A percentile compares a stretch with the other conserved stretches of the same genome.
These are phyloP conservation scores for Corinectria fuckeliana DNA, from an alignment of 2,329 filamentous ascomycete genomes.

Conservation along the genomic window DNA sequence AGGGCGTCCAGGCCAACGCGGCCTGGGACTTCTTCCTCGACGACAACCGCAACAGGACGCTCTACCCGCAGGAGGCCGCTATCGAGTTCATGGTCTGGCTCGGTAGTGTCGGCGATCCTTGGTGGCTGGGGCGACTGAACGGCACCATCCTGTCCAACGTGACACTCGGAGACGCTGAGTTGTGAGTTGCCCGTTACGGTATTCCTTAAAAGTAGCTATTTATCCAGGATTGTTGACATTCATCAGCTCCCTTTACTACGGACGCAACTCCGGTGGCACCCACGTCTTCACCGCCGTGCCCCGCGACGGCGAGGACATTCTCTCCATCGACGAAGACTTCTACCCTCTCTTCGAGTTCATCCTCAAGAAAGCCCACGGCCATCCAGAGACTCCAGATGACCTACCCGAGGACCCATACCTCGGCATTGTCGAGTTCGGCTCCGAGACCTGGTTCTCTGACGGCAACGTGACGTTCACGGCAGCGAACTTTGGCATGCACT, in stretches of 20 bases:
- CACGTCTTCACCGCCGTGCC: constrained; percentile 36
- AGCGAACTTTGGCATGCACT: constrained; percentile 32
- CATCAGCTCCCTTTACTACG: constrained; percentile 32
- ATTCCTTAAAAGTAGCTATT: not conserved
- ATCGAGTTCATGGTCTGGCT: constrained; percentile 38
- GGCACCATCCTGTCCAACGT: constrained; percentile 31
- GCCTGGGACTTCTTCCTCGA: constrained; percentile 40
- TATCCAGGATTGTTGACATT: not conserved
- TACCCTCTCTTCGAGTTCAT: constrained; percentile 36
- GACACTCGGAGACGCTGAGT: constrained; percentile 29
- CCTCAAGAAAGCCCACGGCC: constrained; percentile 24
- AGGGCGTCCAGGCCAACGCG: constrained; percentile 26
- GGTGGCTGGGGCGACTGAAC: constrained; percentile 33
- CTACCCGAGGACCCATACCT: constrained; percentile 32
- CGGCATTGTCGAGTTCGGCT: constrained; percentile 33
- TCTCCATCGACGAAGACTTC: constrained; percentile 33
- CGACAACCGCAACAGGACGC: constrained; percentile 29
- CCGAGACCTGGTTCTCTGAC: constrained; percentile 33
- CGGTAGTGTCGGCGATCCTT: constrained; percentile 34
- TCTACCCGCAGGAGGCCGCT: constrained; percentile 29
- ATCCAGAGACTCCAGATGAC: constrained; percentile 21
- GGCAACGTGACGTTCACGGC: constrained; percentile 37
- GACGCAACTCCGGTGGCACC: constrained; percentile 29
- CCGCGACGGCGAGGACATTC: constrained; percentile 21
- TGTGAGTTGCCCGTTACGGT: constrained; percentile 17